phyloP scores from a whole-genome alignment of 768 basidiomycete genomes.

The Leccinum boreale region DNA sequence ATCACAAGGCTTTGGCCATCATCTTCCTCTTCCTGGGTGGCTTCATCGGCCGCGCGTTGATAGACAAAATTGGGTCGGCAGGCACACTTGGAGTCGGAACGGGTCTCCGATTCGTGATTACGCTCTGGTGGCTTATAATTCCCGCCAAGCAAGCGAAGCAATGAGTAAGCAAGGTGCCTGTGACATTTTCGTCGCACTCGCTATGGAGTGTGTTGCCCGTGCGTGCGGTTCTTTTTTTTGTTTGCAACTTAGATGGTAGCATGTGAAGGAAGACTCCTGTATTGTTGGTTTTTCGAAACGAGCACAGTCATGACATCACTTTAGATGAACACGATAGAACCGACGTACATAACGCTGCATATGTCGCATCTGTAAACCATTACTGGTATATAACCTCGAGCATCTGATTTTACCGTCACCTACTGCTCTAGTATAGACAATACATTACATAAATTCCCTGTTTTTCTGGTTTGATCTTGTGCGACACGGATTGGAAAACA shows the following conservation, averaged over 20 bases:
- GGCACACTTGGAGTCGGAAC: slow-evolving; percentile 65
- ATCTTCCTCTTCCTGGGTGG: slow-evolving; percentile 72
- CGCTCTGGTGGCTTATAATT: slow-evolving; percentile 64
- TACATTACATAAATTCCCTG: not conserved
- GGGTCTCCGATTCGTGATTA: slow-evolving; percentile 58
- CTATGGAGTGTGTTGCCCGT: not conserved
- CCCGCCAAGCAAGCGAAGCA: slow-evolving; percentile 31
- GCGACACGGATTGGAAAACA: not conserved
- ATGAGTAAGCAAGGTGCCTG: not conserved
- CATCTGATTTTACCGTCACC: not conserved
- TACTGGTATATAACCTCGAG: not conserved
- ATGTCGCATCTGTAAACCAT: slow-evolving; percentile 8
- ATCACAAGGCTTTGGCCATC: slow-evolving; percentile 70
- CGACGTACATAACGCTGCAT: slow-evolving; percentile 9
- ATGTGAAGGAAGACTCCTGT: not conserved
- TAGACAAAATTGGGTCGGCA: slow-evolving; percentile 57
- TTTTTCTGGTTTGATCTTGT: not conserved
- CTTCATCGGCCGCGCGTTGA: slow-evolving; percentile 58
- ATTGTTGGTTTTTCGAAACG: not conserved
- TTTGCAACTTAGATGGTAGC: not conserved
- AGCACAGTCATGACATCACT: not conserved
- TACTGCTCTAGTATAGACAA: not conserved
- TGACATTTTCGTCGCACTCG: not conserved
- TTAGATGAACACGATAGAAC: slow-evolving; percentile 2
- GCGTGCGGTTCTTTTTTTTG: not conserved